Conservation (phyloP, 169 alveolate genomes). For the Eimeria falciformis region DNA sequence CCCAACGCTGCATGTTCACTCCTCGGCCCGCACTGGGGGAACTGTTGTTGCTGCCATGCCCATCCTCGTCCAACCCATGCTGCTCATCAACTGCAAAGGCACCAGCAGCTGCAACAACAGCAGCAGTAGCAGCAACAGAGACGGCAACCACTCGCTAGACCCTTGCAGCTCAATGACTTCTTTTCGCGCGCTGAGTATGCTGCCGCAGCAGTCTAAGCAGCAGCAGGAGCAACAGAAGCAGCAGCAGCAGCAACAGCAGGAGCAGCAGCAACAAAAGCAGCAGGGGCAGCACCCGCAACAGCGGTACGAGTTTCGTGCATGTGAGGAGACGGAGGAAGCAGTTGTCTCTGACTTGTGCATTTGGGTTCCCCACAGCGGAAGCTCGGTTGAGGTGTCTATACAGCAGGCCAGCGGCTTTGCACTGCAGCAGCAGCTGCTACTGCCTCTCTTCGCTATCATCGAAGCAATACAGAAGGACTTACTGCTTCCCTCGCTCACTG, state of each 20-base stretch:
- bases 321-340: constrained; percentile 5
- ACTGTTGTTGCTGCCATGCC: constrained; percentile 50
- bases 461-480: constrained; percentile 47
- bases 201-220: neutral
- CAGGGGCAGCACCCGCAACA: constrained; percentile 15
- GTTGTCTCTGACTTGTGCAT: constrained; percentile 13
- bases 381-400: constrained; percentile 35
- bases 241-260: neutral
- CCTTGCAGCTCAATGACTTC: constrained; percentile 10
- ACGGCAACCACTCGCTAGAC: neutral
- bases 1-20: constrained; percentile 57
- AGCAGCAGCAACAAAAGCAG: neutral
- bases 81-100: constrained; percentile 40
- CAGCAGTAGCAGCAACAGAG: constrained; percentile 26
- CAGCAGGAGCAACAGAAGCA: neutral
- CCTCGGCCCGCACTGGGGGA: constrained; percentile 58
- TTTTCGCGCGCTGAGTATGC: neutral
- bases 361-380: constrained; percentile 50
- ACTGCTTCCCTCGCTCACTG: constrained; percentile 43
- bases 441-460: constrained; percentile 56
- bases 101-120: constrained; percentile 28
- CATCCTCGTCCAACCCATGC: constrained; percentile 35
- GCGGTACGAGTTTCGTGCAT: constrained; percentile 17
- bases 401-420: constrained; percentile 59
- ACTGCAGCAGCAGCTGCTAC: constrained; percentile 60